A percentile compares a stretch with the other conserved stretches of the same genome.
Evolutionary conservation across 1,284 basidiomycete species (phyloP).

Genomic region (Cryptococcus floricola): DNA sequence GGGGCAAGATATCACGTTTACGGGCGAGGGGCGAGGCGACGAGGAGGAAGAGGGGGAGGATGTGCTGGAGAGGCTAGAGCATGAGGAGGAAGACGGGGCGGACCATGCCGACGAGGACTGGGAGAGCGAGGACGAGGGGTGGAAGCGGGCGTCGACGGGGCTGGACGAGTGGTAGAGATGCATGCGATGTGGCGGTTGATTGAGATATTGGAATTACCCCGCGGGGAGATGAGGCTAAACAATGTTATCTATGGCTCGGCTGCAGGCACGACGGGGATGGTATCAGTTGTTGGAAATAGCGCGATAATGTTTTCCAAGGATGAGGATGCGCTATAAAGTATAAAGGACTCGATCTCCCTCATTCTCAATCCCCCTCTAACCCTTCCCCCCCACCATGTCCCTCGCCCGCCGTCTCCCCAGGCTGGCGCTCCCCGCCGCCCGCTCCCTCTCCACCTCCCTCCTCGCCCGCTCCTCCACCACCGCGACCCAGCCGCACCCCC

Average conservation of each 20-base stretch:
- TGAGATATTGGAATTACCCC: background rate
- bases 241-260: no score
- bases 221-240: no score
- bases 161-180: constrained; percentile 20
- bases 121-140: constrained; percentile 33
- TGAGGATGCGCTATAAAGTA: no score
- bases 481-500: constrained; percentile 44
- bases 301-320: no score
- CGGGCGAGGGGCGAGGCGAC: constrained; percentile 21
- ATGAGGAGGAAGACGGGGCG: constrained; percentile 1
- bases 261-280: no score
- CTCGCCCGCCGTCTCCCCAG: constrained; percentile 8
- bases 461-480: constrained; percentile 36
- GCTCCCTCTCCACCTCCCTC: constrained; percentile 20
- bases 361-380: no score
- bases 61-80: constrained; percentile 4
- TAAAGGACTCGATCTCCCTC: no score
- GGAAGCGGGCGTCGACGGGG: constrained; percentile 24
- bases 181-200: background rate
- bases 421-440: constrained; percentile 6
- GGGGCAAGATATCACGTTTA: constrained; percentile 36
- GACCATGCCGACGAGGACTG: constrained; percentile 11
- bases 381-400: background rate
- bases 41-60: constrained; percentile 15
- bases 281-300: no score